These are phyloP conservation scores for Porodaedalea pini DNA, from an alignment of 1,284 basidiomycete genomes.

Conservation along the genomic window DNA sequence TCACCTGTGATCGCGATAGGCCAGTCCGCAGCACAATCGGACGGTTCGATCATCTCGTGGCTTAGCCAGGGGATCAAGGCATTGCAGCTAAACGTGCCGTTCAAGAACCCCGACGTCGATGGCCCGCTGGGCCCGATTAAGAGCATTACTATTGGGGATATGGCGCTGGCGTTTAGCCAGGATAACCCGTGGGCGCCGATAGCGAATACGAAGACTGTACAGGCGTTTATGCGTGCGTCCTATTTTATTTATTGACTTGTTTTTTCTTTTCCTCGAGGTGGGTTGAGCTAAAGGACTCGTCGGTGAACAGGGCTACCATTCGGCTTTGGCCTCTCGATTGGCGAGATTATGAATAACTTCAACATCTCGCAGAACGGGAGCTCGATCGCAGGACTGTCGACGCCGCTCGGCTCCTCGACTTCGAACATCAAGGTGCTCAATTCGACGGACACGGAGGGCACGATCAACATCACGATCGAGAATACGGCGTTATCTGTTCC, in stretches of 20 bases:
- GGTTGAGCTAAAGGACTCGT: background rate
- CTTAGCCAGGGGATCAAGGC: slow-evolving; percentile 59
- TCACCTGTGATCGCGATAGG: slow-evolving; percentile 62
- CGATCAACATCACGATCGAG: slow-evolving; percentile 62
- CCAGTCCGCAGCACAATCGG: slow-evolving; percentile 51
- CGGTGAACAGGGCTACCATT: slow-evolving; percentile 59
- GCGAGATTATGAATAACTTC: slow-evolving; percentile 64
- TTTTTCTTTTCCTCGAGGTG: background rate
- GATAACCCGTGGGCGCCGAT: slow-evolving; percentile 58
- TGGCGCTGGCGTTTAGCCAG: slow-evolving; percentile 57
- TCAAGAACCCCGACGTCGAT: slow-evolving; percentile 42
- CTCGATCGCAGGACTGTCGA: slow-evolving; percentile 52
- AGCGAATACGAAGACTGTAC: slow-evolving; percentile 55
- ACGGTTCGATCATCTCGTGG: slow-evolving; percentile 62
- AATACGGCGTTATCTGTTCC: slow-evolving; percentile 53
- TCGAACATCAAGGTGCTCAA: slow-evolving; percentile 51
- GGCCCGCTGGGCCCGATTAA: slow-evolving; percentile 64
- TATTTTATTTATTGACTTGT: no score
- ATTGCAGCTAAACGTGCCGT: slow-evolving; percentile 57
- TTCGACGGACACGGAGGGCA: slow-evolving; percentile 58
- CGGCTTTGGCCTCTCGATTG: slow-evolving; percentile 68
- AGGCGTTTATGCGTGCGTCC: slow-evolving; percentile 51
- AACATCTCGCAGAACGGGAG: slow-evolving; percentile 53
- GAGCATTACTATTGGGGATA: slow-evolving; percentile 59
- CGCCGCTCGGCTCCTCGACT: slow-evolving; percentile 58